phyloP scores from a whole-genome alignment of 192 early-diverging fungal species.

The Paraglomus occultum region DNA sequence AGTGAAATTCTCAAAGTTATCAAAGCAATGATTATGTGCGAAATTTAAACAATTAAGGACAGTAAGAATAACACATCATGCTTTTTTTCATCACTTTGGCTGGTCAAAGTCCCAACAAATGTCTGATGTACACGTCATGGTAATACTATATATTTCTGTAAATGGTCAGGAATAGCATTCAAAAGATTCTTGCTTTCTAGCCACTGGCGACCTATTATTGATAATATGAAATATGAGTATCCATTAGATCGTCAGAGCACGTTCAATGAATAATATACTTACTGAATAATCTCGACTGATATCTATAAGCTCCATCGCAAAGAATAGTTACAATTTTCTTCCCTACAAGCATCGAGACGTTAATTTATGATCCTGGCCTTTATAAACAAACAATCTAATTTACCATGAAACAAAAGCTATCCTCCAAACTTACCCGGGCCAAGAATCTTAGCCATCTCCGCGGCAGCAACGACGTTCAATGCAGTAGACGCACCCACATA shows the following conservation, averaged over 20 bases:
- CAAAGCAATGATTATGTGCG: no score
- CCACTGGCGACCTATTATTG: conserved; percentile 63
- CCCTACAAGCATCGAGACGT: conserved; percentile 25
- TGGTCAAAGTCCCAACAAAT: no score
- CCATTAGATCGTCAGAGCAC: not conserved
- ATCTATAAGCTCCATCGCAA: conserved; percentile 88
- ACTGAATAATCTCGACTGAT: conserved; percentile 79
- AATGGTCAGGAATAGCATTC: conserved; percentile 75
- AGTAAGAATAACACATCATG: no score
- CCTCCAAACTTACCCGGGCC: conserved; percentile 58
- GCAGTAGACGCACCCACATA: conserved; percentile 91
- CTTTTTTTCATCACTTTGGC: no score
- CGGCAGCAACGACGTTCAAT: conserved; percentile 90
- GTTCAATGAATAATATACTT: conserved; percentile 43
- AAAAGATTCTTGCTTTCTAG: conserved; percentile 81
- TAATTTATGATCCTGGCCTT: not conserved
- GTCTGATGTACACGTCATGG: conserved; percentile 31
- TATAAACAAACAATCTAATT: not conserved
- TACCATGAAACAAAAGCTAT: not conserved
- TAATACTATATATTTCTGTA: conserved; percentile 84
- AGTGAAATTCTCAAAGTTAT: no score
- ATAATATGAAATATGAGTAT: not conserved
- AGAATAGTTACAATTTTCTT: conserved; percentile 83
- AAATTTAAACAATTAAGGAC: no score
- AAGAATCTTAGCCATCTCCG: conserved; percentile 82